Conservation (phyloP, 306 rosid genomes). For the Trifolium fragiferum region DNA sequence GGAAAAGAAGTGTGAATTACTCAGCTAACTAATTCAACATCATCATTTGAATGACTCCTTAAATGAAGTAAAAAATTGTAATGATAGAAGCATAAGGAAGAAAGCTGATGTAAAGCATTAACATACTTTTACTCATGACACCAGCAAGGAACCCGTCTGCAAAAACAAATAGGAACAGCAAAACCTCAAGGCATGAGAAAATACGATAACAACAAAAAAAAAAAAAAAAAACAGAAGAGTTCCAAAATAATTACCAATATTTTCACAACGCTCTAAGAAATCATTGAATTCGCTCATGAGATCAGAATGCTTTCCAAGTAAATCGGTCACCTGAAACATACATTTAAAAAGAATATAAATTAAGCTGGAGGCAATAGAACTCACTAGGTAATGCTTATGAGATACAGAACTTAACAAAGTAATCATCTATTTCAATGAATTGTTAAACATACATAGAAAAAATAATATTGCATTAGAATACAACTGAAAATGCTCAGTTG, state of each 20-base stretch:
- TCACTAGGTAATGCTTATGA: not conserved
- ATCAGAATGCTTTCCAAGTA: constrained; percentile 89
- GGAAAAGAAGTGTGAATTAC: constrained; percentile 22
- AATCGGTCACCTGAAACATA: constrained; percentile 76
- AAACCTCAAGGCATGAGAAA: constrained; percentile 43
- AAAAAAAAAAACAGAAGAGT: constrained; percentile 11
- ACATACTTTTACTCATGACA: constrained; percentile 90
- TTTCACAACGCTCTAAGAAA: constrained; percentile 87
- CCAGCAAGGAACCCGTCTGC: constrained; percentile 98
- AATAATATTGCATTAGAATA: not conserved
- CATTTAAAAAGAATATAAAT: constrained; percentile 38
- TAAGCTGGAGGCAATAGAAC: constrained; percentile 15
- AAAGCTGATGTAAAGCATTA: constrained; percentile 18
- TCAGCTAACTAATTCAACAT: constrained; percentile 4
- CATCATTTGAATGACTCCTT: constrained; percentile 25
- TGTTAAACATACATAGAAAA: not conserved
- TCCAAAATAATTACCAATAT: constrained; percentile 65
- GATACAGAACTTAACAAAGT: not conserved
- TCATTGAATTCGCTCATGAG: constrained; percentile 92
- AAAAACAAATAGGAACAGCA: constrained; percentile 54
- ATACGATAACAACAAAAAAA: constrained; percentile 17
- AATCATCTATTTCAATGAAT: not conserved
- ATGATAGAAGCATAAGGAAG: constrained; percentile 29
- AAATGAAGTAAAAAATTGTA: not conserved
- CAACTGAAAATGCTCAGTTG: not conserved